Base-by-base conservation (phyloP, 345 rosid genomes). In the Pugionium cornutum region DNA sequence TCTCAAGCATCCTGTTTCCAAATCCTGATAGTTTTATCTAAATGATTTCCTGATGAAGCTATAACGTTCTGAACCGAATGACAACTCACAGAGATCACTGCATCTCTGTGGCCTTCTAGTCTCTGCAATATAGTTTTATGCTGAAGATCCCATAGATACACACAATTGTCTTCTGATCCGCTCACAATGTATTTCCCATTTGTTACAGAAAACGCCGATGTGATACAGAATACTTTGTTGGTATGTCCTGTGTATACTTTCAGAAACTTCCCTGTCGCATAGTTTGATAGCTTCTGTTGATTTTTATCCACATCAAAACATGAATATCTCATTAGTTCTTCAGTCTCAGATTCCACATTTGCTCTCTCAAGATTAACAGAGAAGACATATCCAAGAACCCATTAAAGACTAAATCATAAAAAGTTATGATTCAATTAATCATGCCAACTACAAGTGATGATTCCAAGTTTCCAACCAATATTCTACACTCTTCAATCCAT, bases 61-160 rank as follows among this genome's bases (percentile, higher is more conserved):
- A 94, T 88, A 58, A 46, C 85, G 64, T 88, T 86, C 76, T 85
- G 84, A 26, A 40, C 30, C 0, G 96, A 97, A 71, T 94, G 97
- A 51, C 99, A 94, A 44, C 71, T 78, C 11, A 94, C 99, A 1
- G 97, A 94, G 67, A 94, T 80, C 29, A 85, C 96, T 2, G 92
- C 80, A 51, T 94, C 99, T 2, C 77, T 53, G 60, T 94, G 99
- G 53, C 96, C 97, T 77, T 85, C 89, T 7, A 94, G 83, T 70
- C 75, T 94, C 83, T 90, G 97, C 49, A 94, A 41, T 86, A 86
- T 74, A 26, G 86, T 87, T 75, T 83, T 90, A 66, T 74, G 83
- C 73, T 94, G 99, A 47, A 94, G 86, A 84, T 94, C 95, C 99
- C 99, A 94, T 26, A 94, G 49, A 75, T 89, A 94, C 31, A 94